Base-by-base conservation (phyloP, 257 asterid species). In the Jasminum sambac region DNA sequence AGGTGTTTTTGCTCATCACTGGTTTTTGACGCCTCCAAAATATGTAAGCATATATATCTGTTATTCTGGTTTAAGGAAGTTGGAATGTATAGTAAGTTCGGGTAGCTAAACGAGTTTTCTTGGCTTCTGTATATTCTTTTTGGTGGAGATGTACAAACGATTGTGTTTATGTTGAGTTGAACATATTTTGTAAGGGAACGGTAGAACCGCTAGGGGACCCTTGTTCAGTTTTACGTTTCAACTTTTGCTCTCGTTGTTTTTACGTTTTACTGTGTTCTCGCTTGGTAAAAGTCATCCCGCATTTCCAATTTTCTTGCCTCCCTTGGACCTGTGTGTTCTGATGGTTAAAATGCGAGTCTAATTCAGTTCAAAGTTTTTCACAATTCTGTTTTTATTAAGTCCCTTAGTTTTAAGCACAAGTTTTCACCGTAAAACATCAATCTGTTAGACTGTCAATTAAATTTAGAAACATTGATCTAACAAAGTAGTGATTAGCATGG, bases 61-160 rank as follows among this genome's bases (percentile, higher is more conserved):
- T 59, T 73, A 66, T 68, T 70, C 72, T 8, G 42, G 64, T 44
- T 69, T 61, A 58, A 37, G 76, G 69, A 73, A 74, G 24, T 58
- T 23, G 70, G 76, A 60, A 42, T 64, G 66, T 36, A 76, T 75
- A 69, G 64, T 67, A 61, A 59, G 68, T 42, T 37, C 5, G 57
- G 66, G 46, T 76, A 64, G 78, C 71, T 68, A 64, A 55, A 74
- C 55, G 52, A 19, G 43, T 63, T 66, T 16, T 61, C 71, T 1
- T 64, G 50, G 37, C 67, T 66, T 72, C 41, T 83, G 87, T 83
- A 83, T 70, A 80, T 77, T 77, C 68, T 74, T 79, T 79, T 77
- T 76, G 60, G 72, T 21, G 61, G 30, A 17, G 19, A 17, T 55
- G 61, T 55, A 55, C 61, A 21, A 21, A 21, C 6, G 11, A 55